These are phyloP conservation scores for Moricandia moricandioides DNA, from an alignment of 345 rosid genomes.

Conservation along the genomic window DNA sequence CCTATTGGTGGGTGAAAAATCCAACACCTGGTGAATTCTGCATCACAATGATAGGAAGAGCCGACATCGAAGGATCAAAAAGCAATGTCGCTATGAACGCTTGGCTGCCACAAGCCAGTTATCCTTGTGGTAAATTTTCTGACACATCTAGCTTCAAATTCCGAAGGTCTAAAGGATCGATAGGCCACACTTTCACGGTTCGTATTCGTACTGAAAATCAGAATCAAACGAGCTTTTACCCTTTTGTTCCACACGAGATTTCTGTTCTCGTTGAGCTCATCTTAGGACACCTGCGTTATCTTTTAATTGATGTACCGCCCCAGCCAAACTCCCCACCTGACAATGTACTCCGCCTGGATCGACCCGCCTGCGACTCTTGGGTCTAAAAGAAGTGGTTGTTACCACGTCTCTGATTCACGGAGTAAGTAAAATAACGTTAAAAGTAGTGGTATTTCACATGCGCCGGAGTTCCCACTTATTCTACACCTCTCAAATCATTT, in stretches of 20 bases:
- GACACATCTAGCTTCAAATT: background rate
- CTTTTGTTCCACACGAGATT: background rate
- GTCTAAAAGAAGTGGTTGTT: background rate
- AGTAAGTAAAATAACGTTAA: too few relatives aligned
- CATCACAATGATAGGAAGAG: too few relatives aligned
- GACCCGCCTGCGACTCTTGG: background rate
- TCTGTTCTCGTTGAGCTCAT: background rate
- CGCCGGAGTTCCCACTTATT: background rate
- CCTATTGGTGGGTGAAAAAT: too few relatives aligned
- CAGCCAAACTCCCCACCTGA: too few relatives aligned
- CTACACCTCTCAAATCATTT: background rate
- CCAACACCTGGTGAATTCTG: too few relatives aligned
- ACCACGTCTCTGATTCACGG: background rate
- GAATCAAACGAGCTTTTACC: constrained; percentile 1
- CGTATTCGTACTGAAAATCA: constrained; percentile 1
- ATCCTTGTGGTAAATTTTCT: too few relatives aligned
- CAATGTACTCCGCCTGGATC: too few relatives aligned
- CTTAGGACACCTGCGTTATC: constrained; percentile 30
- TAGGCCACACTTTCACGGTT: constrained; percentile 6
- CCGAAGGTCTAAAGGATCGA: background rate
- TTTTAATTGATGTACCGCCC: too few relatives aligned
- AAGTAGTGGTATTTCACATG: too few relatives aligned
- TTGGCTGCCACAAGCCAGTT: too few relatives aligned
- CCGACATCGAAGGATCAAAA: too few relatives aligned
- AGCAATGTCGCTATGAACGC: too few relatives aligned